Percentiles rank a stretch among this genome's conserved stretches.
Conservation (phyloP, 2,329 filamentous ascomycete genomes). For the Stenocarpella maydis region DNA sequence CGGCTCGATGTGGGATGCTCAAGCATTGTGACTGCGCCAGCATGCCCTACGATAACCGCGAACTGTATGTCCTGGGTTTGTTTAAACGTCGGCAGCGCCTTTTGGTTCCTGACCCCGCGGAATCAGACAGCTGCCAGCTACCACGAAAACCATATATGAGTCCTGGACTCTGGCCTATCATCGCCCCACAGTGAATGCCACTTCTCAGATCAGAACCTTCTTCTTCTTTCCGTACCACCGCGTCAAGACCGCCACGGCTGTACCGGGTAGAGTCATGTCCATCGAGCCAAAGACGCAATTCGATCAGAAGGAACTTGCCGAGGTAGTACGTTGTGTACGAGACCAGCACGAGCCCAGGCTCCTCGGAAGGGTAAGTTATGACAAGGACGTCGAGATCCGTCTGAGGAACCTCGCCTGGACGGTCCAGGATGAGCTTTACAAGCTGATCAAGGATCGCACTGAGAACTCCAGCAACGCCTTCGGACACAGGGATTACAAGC, state of each 20-base stretch:
- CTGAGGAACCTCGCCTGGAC: constrained; percentile 37
- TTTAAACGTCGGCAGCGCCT: not conserved
- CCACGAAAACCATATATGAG: not conserved
- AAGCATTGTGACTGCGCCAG: not conserved
- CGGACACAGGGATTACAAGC: constrained; percentile 36
- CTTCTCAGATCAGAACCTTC: not conserved
- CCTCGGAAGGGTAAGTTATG: constrained; percentile 3
- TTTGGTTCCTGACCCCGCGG: not conserved
- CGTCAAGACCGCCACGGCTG: not conserved
- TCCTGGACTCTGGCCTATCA: constrained; percentile 14
- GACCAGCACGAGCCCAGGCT: constrained; percentile 21
- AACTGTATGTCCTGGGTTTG: not conserved
- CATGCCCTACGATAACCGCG: not conserved
- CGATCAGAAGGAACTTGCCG: constrained; percentile 34
- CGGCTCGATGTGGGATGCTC: not conserved
- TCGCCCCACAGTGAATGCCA: not conserved
- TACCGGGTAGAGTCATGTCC: constrained; percentile 35
- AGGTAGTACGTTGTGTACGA: not conserved
- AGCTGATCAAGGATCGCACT: constrained; percentile 37
- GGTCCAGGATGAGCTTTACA: constrained; percentile 39
- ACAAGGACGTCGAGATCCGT: constrained; percentile 33
- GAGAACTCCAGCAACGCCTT: constrained; percentile 37
- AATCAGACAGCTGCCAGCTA: constrained; percentile 15
- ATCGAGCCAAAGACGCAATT: constrained; percentile 38
- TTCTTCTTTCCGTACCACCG: not conserved